Base-by-base conservation (phyloP, 2,329 filamentous ascomycete genomes). In the Phoma sp. region DNA sequence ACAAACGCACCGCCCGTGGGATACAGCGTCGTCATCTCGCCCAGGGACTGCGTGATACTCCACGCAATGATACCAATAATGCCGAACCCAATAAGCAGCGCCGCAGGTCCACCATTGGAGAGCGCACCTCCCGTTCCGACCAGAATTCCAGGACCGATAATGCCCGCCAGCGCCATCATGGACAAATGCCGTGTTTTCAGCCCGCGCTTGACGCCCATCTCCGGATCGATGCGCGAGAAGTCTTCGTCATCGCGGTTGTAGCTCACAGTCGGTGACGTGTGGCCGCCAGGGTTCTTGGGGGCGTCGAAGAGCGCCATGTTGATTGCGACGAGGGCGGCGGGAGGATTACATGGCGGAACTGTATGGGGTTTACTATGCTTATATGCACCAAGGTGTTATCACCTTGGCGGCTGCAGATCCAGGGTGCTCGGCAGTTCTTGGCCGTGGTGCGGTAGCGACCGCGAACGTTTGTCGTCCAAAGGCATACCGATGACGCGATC, bases 51-150 rank as follows among this genome's bases (percentile, higher is more conserved):
- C 84, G 89, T 90, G 60, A 88, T 83, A 61, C 79, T 81, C 55
- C 67, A 83, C 2, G 88, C 88, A 56, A 91, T 83, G 57, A 90
- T 81, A 10, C 87, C 89, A 54, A 91, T 84, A 58, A 90, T 81
- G 9, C 87, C 89, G 60, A 92, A 93, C 1, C 89, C 89, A 66
- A 92, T 90, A 32, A 92, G 71, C 43, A 91, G 75, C 0, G 88
- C 86, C 0, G 87, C 89, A 13, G 89, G 89, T 0, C 89, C 89
- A 50, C 88, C 89, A 37, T 80, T 83, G 10, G 83, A 79, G 23
- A 93, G 77, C 0, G 89, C 89, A 41, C 86, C 85, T 32, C 89
- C 89, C 2, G 87, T 83, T 13, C 89, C 89, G 48, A 91, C 86
- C 3, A 92, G 80, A 36, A 92, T 77, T 22, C 89, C 89, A 4